Evolutionary conservation across 1,284 basidiomycete species (phyloP), one percentile per base, ranked within the genome.

Genomic region (Golubevia pallescens): DNA sequence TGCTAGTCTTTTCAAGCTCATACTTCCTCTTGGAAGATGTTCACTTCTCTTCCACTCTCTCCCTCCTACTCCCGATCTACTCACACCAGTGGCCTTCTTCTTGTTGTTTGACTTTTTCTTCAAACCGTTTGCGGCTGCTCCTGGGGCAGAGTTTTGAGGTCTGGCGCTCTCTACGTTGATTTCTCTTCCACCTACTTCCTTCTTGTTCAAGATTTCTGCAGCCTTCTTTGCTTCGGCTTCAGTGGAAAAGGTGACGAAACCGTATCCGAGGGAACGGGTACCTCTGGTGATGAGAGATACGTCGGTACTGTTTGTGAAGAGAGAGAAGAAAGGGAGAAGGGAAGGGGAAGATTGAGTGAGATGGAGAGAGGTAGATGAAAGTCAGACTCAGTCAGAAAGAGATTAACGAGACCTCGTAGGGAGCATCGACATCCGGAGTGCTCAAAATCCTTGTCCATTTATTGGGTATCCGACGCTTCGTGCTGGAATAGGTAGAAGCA

Each of bases 201-300:
- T 70, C 69, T 81, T 78, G 79, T 81, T 73, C 64, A 81, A 70
- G 10, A 67, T 62, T 57, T 70, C 58, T 54, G 79, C 70, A 52
- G 79, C 79, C 52, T 72, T 77, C 58, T 76, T 62, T 28, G 79
- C 79, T 61, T 77, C 77, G 20, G 71, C 64, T 53, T 75, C 74
- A 62, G 77, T 67, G 64, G 73, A 61, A 61, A 74, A 81, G 61
- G 79, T 80, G 63, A 81, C 77, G 59, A 81, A 81, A 24, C 78
- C 77, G 55, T 81, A 81, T 24, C 79, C 79, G 60, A 80, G 74
- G 10, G 77, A 79, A 58, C 79, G 79, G 57, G 77, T 78, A 65
- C 79, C 79, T 64, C 79, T 75, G 32, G 70, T 80, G 72, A 81
- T 80, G 70, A 81, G 73, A 66, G 77, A 76, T 21, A 70, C 74